Evolutionary conservation across 352 stramenopile species (phyloP).

Genomic region (Hyaloperonospora brassicae): DNA sequence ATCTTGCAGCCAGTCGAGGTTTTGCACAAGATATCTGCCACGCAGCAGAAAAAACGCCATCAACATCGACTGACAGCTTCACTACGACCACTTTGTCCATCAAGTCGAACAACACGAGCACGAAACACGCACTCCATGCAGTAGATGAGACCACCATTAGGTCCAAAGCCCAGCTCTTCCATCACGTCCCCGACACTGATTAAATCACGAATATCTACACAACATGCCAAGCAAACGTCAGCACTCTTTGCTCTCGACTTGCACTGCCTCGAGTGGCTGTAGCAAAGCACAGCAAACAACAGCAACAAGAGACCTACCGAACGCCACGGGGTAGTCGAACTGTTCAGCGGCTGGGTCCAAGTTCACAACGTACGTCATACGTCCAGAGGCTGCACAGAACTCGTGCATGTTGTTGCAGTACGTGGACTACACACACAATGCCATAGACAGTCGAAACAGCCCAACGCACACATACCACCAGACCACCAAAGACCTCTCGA

Average conservation of each 20-base stretch:
- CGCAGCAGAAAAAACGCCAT: neutral
- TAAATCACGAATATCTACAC: slow-evolving; percentile 89
- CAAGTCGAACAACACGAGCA: neutral
- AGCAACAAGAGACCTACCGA: slow-evolving; percentile 43
- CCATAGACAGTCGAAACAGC: neutral
- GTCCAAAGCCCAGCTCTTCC: slow-evolving; percentile 94
- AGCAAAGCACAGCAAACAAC: neutral
- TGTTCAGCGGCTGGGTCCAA: slow-evolving; percentile 92
- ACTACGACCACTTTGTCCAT: neutral
- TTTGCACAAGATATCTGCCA: slow-evolving; percentile 82
- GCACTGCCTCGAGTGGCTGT: slow-evolving; percentile 8
- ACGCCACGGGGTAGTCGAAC: slow-evolving; percentile 84
- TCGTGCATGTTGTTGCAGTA: slow-evolving; percentile 93
- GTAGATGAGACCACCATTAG: slow-evolving; percentile 97
- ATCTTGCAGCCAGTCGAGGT: slow-evolving; percentile 94
- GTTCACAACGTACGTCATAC: slow-evolving; percentile 94
- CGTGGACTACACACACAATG: slow-evolving; percentile 52
- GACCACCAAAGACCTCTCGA: too few species aligned
- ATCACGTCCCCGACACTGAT: slow-evolving; percentile 96
- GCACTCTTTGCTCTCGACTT: slow-evolving; percentile 7
- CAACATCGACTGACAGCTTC: slow-evolving; percentile 1
- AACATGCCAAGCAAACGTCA: slow-evolving; percentile 1
- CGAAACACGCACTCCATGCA: slow-evolving; percentile 95
- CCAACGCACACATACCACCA: neutral
- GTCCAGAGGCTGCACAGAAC: slow-evolving; percentile 75